Percentiles rank a stretch among this genome's conserved stretches.
phyloP scores from a whole-genome alignment of 352 stramenopile species.

The Elongisporangium senticosum region DNA sequence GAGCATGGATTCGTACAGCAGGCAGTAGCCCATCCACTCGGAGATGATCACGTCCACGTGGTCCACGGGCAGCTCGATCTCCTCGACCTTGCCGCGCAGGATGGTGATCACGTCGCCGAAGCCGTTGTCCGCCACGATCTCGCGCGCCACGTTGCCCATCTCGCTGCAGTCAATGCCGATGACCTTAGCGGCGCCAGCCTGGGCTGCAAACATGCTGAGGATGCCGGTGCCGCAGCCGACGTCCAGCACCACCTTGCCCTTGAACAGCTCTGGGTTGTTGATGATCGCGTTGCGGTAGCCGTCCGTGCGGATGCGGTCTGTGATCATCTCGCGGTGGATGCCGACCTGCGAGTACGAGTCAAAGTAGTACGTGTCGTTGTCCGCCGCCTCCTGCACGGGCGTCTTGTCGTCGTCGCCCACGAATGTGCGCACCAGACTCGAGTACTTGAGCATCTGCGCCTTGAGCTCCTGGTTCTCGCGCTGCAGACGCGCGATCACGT shows the following conservation, averaged over 20 bases:
- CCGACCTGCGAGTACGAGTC: constrained; percentile 98
- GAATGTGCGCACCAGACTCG: constrained; percentile 59
- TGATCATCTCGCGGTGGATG: constrained; percentile 97
- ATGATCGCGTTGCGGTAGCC: constrained; percentile 98
- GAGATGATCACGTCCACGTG: constrained; percentile 97
- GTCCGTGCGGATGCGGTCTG: constrained; percentile 89
- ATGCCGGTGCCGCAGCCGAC: constrained; percentile 97
- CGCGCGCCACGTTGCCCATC: constrained; percentile 91
- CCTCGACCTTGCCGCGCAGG: constrained; percentile 93
- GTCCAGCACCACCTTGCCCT: constrained; percentile 96
- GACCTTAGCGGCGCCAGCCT: constrained; percentile 87
- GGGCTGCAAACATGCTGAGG: constrained; percentile 95
- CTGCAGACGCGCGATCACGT: constrained; percentile 36
- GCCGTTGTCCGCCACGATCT: constrained; percentile 94
- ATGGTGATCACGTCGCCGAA: constrained; percentile 90
- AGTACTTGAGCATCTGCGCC: constrained; percentile 69
- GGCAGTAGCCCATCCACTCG: constrained; percentile 99
- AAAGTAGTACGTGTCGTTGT: constrained; percentile 96
- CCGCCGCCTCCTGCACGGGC: constrained; percentile 25
- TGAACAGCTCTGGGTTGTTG: constrained; percentile 96
- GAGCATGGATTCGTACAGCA: constrained; percentile 98
- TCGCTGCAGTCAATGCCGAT: constrained; percentile 95
- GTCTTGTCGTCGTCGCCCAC: constrained; percentile 53
- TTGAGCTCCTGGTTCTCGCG: constrained; percentile 71
- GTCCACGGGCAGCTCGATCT: constrained; percentile 91